Evolutionary conservation across 257 asterid genomes (phyloP).

Genomic region (Cinchona pubescens): DNA sequence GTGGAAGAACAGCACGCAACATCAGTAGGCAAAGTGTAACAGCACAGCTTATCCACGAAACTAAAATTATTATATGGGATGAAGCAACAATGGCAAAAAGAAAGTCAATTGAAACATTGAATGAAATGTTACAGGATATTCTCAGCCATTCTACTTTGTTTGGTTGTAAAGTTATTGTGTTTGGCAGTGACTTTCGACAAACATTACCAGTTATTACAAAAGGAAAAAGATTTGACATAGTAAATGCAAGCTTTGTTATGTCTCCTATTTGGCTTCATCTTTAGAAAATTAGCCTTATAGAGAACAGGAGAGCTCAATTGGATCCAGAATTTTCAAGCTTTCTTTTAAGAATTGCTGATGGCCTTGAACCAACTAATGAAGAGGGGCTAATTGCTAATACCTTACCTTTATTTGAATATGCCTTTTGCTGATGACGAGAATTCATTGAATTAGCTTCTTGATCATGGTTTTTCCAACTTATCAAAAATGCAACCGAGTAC

Average conservation of each 20-base stretch:
- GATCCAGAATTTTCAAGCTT: neutral
- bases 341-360: too few relatives aligned
- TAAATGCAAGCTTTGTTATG: neutral
- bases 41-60: neutral
- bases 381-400: too few relatives aligned
- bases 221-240: neutral
- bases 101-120: neutral
- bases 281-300: neutral
- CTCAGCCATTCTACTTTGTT: too few relatives aligned
- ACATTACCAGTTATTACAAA: neutral
- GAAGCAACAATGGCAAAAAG: conserved; percentile 3
- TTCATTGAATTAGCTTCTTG: too few relatives aligned
- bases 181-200: too few relatives aligned
- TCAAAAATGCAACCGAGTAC: too few relatives aligned
- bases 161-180: too few relatives aligned
- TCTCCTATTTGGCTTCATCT: neutral
- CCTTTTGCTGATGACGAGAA: too few relatives aligned
- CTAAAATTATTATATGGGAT: neutral
- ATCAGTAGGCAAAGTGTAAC: neutral
- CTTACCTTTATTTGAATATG: too few relatives aligned
- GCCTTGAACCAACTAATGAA: too few relatives aligned
- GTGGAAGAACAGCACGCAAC: neutral
- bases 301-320: neutral
- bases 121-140: neutral
- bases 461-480: too few relatives aligned